Percentiles rank a stretch among this genome's conserved stretches.
Evolutionary conservation across 169 alveolate species (phyloP).

Genomic region (Plasmodium gonderi): DNA sequence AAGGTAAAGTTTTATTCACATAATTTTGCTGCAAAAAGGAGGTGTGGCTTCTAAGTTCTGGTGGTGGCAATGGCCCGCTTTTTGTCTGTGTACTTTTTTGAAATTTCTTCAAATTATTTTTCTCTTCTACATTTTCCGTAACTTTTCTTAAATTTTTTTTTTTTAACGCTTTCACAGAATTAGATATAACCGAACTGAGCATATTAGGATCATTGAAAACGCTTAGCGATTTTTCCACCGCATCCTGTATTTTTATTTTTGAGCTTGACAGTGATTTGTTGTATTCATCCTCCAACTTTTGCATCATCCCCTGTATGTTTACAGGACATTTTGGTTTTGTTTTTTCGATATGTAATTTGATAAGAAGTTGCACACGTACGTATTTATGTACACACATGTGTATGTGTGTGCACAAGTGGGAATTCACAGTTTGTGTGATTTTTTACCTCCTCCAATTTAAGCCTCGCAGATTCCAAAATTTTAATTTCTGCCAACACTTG

Average conservation of each 20-base stretch:
- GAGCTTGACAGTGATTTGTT: constrained; percentile 43
- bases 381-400: not conserved
- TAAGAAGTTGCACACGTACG: not conserved
- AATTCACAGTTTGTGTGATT: not conserved
- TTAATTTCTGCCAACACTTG: constrained; percentile 82
- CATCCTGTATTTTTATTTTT: constrained; percentile 50
- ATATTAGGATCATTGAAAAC: constrained; percentile 60
- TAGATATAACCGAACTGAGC: constrained; percentile 47
- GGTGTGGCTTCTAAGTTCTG: constrained; percentile 65
- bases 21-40: constrained; percentile 49
- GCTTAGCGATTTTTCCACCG: constrained; percentile 48
- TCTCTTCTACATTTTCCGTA: not conserved
- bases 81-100: constrained; percentile 1
- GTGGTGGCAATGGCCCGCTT: constrained; percentile 72
- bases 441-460: constrained; percentile 82
- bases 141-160: constrained; percentile 11
- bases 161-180: constrained; percentile 48
- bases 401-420: not conserved
- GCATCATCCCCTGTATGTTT: constrained; percentile 65
- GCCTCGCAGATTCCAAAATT: constrained; percentile 78
- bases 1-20: constrained; percentile 39
- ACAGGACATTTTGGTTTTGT: not conserved
- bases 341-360: not conserved
- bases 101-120: constrained; percentile 5
- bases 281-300: constrained; percentile 70